phyloP scores from a whole-genome alignment of 163 green algal genomes.

The Chloromonas sp. region DNA sequence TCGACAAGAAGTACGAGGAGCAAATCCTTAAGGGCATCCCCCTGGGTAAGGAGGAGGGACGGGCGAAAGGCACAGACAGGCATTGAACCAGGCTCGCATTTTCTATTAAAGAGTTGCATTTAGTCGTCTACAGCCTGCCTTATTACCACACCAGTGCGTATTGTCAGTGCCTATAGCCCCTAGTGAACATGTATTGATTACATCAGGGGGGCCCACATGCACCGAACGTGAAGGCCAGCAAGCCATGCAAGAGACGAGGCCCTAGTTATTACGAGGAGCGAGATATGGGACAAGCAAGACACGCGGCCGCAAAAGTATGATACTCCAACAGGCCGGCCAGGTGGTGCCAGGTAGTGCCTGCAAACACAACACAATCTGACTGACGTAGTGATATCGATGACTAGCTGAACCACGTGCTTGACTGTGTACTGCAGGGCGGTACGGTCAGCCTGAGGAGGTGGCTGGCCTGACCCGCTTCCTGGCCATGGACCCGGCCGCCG shows the following conservation, averaged over 20 bases:
- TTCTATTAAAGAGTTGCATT: not conserved
- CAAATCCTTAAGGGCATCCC: constrained; percentile 90
- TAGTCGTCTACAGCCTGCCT: not conserved
- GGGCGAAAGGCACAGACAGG: not conserved
- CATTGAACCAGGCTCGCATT: not conserved
- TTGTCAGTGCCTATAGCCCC: no score
- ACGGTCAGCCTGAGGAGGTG: constrained; percentile 94
- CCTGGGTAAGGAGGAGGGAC: constrained; percentile 54
- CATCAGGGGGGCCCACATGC: no score
- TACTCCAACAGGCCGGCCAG: not conserved
- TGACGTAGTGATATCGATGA: not conserved
- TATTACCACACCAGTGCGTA: no score
- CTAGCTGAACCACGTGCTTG: not conserved
- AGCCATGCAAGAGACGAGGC: not conserved
- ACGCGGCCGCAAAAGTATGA: no score
- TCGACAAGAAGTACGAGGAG: constrained; percentile 93
- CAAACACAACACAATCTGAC: not conserved
- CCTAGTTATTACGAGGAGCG: no score
- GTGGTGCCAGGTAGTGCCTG: not conserved
- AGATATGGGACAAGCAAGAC: no score
- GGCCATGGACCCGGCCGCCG: constrained; percentile 85
- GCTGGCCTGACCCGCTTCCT: constrained; percentile 94
- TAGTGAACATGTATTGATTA: no score
- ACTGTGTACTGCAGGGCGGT: constrained; percentile 54
- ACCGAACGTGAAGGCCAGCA: not conserved